Percentiles rank a stretch among this genome's conserved stretches.
These are phyloP conservation scores for Fusarium beomiforme DNA, from an alignment of 2,329 filamentous ascomycete genomes.

Conservation along the genomic window DNA sequence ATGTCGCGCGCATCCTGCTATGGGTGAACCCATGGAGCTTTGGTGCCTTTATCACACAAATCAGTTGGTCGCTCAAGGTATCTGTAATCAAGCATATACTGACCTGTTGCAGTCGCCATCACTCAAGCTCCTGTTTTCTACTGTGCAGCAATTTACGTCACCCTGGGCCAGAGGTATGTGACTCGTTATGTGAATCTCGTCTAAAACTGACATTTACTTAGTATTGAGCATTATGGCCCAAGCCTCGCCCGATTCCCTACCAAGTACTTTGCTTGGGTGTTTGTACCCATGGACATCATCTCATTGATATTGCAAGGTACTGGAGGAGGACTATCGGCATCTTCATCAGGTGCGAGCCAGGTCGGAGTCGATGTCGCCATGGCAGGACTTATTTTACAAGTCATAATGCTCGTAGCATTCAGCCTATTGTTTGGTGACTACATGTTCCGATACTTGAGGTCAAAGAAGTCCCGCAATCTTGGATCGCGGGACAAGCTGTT, in stretches of 20 bases:
- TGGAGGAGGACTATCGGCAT: conserved; percentile 57
- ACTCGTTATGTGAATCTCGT: rapidly evolving
- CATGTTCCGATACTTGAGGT: conserved; percentile 44
- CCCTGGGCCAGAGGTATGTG: conserved; percentile 26
- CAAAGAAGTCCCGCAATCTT: not conserved
- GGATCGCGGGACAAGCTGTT: conserved; percentile 6
- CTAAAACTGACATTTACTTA: not conserved
- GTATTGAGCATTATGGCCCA: conserved; percentile 47
- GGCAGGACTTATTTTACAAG: conserved; percentile 60
- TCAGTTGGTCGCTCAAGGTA: conserved; percentile 41
- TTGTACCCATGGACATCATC: conserved; percentile 60
- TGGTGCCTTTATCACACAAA: conserved; percentile 68
- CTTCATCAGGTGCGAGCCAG: conserved; percentile 48
- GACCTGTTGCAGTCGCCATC: conserved; percentile 48
- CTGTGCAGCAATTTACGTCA: conserved; percentile 47
- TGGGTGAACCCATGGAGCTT: conserved; percentile 65
- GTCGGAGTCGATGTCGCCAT: conserved; percentile 60
- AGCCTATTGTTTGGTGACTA: conserved; percentile 54
- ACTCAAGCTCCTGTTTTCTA: conserved; percentile 54
- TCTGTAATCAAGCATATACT: rapidly evolving
- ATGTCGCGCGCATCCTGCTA: conserved; percentile 64
- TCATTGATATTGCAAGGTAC: conserved; percentile 62
- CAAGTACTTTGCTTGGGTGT: conserved; percentile 49
- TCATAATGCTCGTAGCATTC: conserved; percentile 58
- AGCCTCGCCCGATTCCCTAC: conserved; percentile 48